Base-by-base conservation (phyloP, 2,329 filamentous ascomycete genomes). In the Claviceps sp. region DNA sequence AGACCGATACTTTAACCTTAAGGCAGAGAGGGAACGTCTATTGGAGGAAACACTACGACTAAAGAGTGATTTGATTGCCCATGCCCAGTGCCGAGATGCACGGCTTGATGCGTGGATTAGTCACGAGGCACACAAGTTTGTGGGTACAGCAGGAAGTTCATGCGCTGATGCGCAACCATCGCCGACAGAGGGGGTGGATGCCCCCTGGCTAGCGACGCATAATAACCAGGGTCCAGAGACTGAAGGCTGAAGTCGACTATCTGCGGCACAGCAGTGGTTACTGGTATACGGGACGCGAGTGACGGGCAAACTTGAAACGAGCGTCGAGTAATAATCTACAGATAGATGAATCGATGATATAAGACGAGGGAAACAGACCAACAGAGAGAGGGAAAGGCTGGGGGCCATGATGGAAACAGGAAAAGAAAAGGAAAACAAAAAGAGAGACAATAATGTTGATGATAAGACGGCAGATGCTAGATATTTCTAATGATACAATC, bases 41-140 rank as follows among this genome's bases (percentile, higher is more conserved):
- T 26, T 50, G 49, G 26, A 45, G 22, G 40, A 50, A 38, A 44
- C 42, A 14, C 41, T 50, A 18, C 40, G 18, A 30, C 42, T 50
- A 6, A 50, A 50, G 49, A 50, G 8, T 22, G 42, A 46, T 14
- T 30, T 50, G 30, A 50, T 50, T 9, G 22, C 30, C 41, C 49
- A 50, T 26, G 49, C 49, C 38, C 37, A 43, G 14, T 50, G 49
- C 22, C 18, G 26, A 8, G 49, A 50, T 34, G 26, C 38, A 5
- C 38, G 42, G 9, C 38, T 50, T 5, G 49, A 50, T 18, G 49
- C 49, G 24, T 50, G 49, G 49, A 50, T 50, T 34, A 43, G 24
- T 34, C 45, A 43, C 41, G 49, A 50, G 30, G 49, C 49, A 22
- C 26, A 30, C 38, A 50, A 45, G 38, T 50, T 50, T 18, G 49